Evolutionary conservation across 352 stramenopile genomes (phyloP).

Genomic region (Stramenopiles sp.): DNA sequence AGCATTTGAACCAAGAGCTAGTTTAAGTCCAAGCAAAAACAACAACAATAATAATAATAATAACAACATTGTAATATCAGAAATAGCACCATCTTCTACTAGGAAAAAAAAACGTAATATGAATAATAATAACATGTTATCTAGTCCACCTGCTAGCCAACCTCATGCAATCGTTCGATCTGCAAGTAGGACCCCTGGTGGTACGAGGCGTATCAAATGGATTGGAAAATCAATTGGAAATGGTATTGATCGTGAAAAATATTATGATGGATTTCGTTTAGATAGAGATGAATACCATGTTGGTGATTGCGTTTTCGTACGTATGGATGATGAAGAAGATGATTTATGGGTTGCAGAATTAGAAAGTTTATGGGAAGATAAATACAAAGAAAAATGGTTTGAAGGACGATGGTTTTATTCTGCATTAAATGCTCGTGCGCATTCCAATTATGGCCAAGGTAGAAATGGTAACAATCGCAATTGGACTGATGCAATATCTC

Average conservation of each 20-base stretch:
- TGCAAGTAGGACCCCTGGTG: background rate
- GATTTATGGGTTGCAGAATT: constrained; percentile 10
- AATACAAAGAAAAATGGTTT: constrained; percentile 12
- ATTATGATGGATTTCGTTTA: constrained; percentile 4
- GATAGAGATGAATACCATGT: constrained; percentile 5
- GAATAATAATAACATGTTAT: background rate
- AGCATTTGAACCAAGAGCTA: background rate
- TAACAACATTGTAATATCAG: no score
- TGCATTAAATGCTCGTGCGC: constrained; percentile 10
- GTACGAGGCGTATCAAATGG: background rate
- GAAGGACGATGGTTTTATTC: constrained; percentile 19
- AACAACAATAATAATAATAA: background rate
- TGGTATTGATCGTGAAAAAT: background rate
- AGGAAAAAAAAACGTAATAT: background rate
- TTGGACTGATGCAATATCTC: background rate
- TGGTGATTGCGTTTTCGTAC: constrained; percentile 3
- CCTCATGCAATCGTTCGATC: background rate
- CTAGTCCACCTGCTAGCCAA: background rate
- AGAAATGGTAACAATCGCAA: background rate
- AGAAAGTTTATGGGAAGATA: constrained; percentile 15
- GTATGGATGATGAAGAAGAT: constrained; percentile 8
- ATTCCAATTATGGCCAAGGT: background rate
- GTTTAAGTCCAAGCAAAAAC: background rate
- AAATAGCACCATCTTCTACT: no score
- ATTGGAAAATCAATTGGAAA: background rate